Evolutionary conservation across 1,284 basidiomycete species (phyloP), one percentile per base, ranked within the genome.

Genomic region (Trichosporon sp.): DNA sequence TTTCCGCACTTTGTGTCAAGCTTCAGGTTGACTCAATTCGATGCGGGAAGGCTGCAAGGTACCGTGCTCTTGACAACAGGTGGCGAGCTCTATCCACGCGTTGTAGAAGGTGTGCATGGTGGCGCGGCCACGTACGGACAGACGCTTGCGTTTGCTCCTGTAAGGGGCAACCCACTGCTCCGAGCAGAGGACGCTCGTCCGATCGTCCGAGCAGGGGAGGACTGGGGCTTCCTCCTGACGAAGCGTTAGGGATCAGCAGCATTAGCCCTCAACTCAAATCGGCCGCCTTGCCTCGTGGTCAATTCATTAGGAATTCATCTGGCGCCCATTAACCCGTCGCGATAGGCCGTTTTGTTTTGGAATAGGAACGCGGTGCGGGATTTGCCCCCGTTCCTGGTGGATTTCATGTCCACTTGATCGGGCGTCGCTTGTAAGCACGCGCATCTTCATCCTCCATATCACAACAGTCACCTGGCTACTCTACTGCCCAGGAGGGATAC

Each of bases 371-470:
- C 29, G 56, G 18, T 32, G 23, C 27, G 25, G 27, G 56, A 60
- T 60, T 60, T 60, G 56, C 56, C 56, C 27, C 56, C 56, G 56
- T 60, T 60, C 56, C 56, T 60, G 56, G 56, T 31, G 56, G 56
- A 60, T 60, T 60, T 60, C 56, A 60, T 60, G 56, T 60, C 56
- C 56, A 60, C 56, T 31, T 60, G 27, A 31, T n/a, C 56, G 32
- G 27, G 29, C 18, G 27, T 29, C 29, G 27, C 15, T 60, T 60
- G 56, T 31, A 60, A 60, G 56, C 56, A 60, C 56, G 56, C 56
- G 56, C 56, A 31, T 60, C 56, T 60, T 60, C 29, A 32, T 11
- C 29, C 15, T 60, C 56, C 15, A 29, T 60, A 13, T n/a, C 27
- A 60, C 27, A 15, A 15, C 56, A n/a, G 18, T n/a, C 56, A n/a